Percentiles rank a stretch among this genome's conserved stretches.
Conservation (phyloP, 805 yeast genomes). For the Metschnikowia gelsemii region DNA sequence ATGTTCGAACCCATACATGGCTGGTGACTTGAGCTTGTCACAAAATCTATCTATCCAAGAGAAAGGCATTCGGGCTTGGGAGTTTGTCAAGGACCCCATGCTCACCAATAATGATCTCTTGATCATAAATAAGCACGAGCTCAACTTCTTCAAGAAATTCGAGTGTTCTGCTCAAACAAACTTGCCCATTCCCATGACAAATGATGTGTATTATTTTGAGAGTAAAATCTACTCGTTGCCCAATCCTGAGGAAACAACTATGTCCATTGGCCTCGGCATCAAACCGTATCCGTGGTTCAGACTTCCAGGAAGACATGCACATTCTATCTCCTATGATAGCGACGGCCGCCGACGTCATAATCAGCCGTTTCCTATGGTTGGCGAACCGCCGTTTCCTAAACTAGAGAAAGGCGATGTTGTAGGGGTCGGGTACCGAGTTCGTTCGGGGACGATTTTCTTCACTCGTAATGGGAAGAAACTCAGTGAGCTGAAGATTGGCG, state of each 20-base stretch:
- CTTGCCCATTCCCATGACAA: constrained; percentile 77
- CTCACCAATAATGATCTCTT: constrained; percentile 54
- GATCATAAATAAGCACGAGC: constrained; percentile 64
- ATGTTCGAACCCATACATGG: constrained; percentile 31
- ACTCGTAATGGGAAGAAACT: constrained; percentile 92
- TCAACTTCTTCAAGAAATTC: constrained; percentile 55
- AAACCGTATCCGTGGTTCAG: constrained; percentile 93
- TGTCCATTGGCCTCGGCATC: constrained; percentile 79
- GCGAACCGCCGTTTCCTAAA: constrained; percentile 55
- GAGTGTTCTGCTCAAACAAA: constrained; percentile 75
- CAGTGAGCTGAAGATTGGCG: constrained; percentile 76
- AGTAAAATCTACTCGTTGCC: constrained; percentile 74
- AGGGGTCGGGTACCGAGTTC: constrained; percentile 84
- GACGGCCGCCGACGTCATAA: constrained; percentile 76
- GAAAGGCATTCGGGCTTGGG: constrained; percentile 89
- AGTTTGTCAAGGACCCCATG: constrained; percentile 62
- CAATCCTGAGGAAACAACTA: constrained; percentile 49
- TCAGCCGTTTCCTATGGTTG: constrained; percentile 60
- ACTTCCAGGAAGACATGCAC: constrained; percentile 86
- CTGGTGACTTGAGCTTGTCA: constrained; percentile 50
- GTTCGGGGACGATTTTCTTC: constrained; percentile 85
- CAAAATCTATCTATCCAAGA: constrained; percentile 74
- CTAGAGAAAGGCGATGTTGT: constrained; percentile 83
- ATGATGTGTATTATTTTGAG: constrained; percentile 88
- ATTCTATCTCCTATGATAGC: constrained; percentile 85